These are phyloP conservation scores for Kodamaea plutei DNA, from an alignment of 1,139 yeast species.

Conservation along the genomic window DNA sequence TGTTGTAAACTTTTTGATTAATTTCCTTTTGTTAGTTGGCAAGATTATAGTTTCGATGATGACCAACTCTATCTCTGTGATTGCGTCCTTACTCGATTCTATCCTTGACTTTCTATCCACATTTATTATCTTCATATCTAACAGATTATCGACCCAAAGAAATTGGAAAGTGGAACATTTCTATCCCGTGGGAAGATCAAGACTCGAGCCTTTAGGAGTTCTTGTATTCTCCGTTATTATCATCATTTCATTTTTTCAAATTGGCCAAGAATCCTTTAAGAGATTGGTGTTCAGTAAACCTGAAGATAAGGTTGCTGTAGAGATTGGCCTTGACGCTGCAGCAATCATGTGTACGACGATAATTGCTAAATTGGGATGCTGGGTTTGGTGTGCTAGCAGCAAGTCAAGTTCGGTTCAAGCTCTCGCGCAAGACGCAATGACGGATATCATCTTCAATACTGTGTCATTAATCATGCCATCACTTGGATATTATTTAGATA, in stretches of 20 bases:
- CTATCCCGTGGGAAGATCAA: constrained; percentile 67
- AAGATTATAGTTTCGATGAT: constrained; percentile 58
- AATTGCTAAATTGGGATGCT: constrained; percentile 55
- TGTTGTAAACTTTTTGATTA: constrained; percentile 58
- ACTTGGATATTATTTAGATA: constrained; percentile 44
- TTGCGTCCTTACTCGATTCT: constrained; percentile 78
- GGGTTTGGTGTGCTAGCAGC: constrained; percentile 61
- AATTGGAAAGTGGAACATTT: constrained; percentile 47
- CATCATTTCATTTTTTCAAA: constrained; percentile 68
- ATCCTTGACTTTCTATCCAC: constrained; percentile 72
- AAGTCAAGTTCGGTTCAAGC: constrained; percentile 72
- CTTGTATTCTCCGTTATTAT: constrained; percentile 69
- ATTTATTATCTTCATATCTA: constrained; percentile 63
- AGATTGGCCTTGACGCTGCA: constrained; percentile 52
- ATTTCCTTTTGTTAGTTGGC: constrained; percentile 57
- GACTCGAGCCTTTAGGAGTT: constrained; percentile 77
- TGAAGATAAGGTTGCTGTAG: constrained; percentile 35
- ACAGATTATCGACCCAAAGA: constrained; percentile 51
- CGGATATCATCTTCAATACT: constrained; percentile 63
- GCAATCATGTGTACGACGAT: constrained; percentile 63
- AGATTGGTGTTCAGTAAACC: constrained; percentile 28
- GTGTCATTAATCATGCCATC: constrained; percentile 71
- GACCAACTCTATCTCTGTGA: constrained; percentile 67
- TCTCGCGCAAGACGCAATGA: constrained; percentile 75
- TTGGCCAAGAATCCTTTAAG: constrained; percentile 59